These are phyloP conservation scores for Ogataea polymorpha DNA, from an alignment of 805 yeast species.

Conservation along the genomic window DNA sequence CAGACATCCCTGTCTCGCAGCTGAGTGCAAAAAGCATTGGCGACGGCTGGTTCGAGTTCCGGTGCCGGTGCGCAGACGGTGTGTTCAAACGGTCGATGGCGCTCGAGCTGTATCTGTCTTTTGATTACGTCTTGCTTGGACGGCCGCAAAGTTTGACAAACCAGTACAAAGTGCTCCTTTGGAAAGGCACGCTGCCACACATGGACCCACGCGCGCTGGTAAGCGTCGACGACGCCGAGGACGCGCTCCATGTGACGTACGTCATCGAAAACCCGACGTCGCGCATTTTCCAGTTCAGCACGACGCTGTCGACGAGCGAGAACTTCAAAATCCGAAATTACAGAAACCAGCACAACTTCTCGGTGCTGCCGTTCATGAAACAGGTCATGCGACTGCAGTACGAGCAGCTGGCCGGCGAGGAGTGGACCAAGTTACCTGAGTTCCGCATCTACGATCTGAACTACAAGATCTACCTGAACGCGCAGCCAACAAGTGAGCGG, in stretches of 20 bases:
- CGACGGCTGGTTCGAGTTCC: constrained; percentile 13
- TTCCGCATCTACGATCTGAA: constrained; percentile 66
- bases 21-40: constrained; percentile 2
- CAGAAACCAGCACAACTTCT: constrained; percentile 36
- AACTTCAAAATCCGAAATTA: constrained; percentile 24
- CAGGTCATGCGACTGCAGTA: constrained; percentile 43
- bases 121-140: constrained; percentile 17
- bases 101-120: constrained; percentile 17
- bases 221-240: constrained; percentile 21
- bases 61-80: constrained; percentile 16
- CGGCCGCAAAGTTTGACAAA: constrained; percentile 19
- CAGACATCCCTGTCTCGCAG: neutral
- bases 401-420: constrained; percentile 22
- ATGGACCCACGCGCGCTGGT: constrained; percentile 69
- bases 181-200: constrained; percentile 57
- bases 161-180: constrained; percentile 35
- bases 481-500: constrained; percentile 38
- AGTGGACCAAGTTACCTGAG: constrained; percentile 48
- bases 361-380: constrained; percentile 62
- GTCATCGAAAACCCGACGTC: constrained; percentile 74
- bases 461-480: constrained; percentile 61
- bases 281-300: constrained; percentile 56
- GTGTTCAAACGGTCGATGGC: constrained; percentile 22
- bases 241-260: constrained; percentile 38
- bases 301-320: constrained; percentile 24